Evolutionary conservation across 2,329 filamentous ascomycete species (phyloP).

Genomic region (Nothopassalora personata): DNA sequence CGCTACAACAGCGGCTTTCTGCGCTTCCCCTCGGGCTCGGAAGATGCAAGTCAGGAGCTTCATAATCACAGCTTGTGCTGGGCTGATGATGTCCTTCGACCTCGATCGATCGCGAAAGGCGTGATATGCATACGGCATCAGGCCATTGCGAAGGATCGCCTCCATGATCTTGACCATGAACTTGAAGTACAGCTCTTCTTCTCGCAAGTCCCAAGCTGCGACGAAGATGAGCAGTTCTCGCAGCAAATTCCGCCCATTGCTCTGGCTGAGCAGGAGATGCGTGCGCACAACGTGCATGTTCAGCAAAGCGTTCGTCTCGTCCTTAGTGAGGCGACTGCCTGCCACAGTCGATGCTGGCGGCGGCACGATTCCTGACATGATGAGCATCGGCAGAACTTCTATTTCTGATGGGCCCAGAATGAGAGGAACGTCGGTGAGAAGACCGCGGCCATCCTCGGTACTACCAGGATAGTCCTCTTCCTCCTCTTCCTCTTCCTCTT

Average conservation of each 20-base stretch:
- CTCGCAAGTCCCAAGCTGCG: slow-evolving; percentile 91
- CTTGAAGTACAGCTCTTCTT: slow-evolving; percentile 91
- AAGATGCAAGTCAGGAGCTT: slow-evolving; percentile 89
- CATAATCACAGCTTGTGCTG: slow-evolving; percentile 87
- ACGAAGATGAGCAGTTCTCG: slow-evolving; percentile 93
- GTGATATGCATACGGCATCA: slow-evolving; percentile 89
- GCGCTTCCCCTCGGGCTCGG: slow-evolving; percentile 51
- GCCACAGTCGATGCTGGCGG: slow-evolving; percentile 50
- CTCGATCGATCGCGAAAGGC: slow-evolving; percentile 66
- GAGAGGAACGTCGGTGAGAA: slow-evolving; percentile 89
- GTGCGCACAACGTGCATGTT: slow-evolving; percentile 88
- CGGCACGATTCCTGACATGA: slow-evolving; percentile 90
- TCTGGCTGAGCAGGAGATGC: slow-evolving; percentile 80
- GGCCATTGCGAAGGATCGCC: slow-evolving; percentile 78
- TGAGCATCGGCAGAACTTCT: slow-evolving; percentile 92
- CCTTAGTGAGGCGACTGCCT: slow-evolving; percentile 39
- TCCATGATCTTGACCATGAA: slow-evolving; percentile 95
- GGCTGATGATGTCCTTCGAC: slow-evolving; percentile 92
- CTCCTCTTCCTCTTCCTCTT: slow-evolving; percentile 63
- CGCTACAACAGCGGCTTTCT: slow-evolving; percentile 23
- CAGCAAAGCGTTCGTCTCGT: slow-evolving; percentile 53
- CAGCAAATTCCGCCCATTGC: slow-evolving; percentile 83
- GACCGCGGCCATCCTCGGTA: slow-evolving; percentile 66
- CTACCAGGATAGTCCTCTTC: slow-evolving; percentile 64
- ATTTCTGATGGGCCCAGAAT: slow-evolving; percentile 93